Base-by-base conservation (phyloP, 2,329 filamentous ascomycete genomes). In the Plectosphaerella cucumerina region DNA sequence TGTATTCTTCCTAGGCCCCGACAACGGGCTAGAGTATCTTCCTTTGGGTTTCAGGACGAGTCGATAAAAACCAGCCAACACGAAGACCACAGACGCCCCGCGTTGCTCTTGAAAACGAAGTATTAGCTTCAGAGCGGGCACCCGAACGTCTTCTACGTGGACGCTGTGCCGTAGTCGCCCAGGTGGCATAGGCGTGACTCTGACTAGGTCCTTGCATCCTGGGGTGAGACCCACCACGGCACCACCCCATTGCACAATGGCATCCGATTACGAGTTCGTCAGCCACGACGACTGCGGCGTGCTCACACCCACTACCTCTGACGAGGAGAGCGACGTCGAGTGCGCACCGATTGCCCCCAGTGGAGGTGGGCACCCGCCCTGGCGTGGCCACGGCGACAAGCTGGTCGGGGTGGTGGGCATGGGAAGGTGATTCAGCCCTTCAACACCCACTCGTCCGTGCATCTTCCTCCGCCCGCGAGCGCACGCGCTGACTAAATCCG, bases 401-500 rank as follows among this genome's bases (percentile, higher is more conserved):
- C 60, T 66, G 26, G 51, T 64, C 12, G 67, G 64, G n/a, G 61
- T 70, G 22, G 67, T 70, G 41, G 67, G 70, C 47, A 70, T 70
- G 66, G 67, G 67, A 54, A 70, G 67, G 66, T 66, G 37, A 47
- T 17, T 33, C 17, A 15, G 23, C 23, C 23, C 23, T 26, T 26
- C 9, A 26, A 26, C 9, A 26, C 23, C 23, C 9, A 12, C 20
- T n/a, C 23, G 18, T 15, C 8, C 42, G 44, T 6, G 23, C 23
- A 26, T 26, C 23, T 8, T 14, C n/a, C 21, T 12, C 18, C 18
- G n/a, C 17, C 44, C 12, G 6, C 2, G 11, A 12, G 10, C n/a
- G 5, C 14, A 6, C 9, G 22, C 11, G 10, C 12, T 35, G n/a
- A 35, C 44, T 20, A 26, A 18, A 18, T 89, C 54, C 84, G 86